Percentiles rank a stretch among this genome's conserved stretches.
Evolutionary conservation across 176 grass and related monocot species (phyloP).

Genomic region (Oryza longistaminata): DNA sequence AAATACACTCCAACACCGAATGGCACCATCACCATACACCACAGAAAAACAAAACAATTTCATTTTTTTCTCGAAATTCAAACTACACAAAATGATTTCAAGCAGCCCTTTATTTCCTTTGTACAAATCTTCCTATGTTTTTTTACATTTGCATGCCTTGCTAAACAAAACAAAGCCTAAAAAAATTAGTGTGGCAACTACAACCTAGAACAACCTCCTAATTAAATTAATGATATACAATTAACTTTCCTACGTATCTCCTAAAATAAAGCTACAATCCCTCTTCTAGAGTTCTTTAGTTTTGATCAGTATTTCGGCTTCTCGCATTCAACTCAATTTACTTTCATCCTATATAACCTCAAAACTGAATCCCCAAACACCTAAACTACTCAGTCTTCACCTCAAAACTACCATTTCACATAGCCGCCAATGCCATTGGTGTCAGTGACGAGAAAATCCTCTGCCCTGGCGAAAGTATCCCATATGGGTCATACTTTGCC

Average conservation of each 20-base stretch:
- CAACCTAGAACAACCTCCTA: neutral
- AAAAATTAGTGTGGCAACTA: neutral
- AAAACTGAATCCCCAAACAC: neutral
- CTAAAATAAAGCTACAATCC: neutral
- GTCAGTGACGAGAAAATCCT: constrained; percentile 15
- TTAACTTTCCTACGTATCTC: neutral
- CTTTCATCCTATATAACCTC: neutral
- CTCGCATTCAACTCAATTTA: neutral
- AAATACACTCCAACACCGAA: too few species aligned
- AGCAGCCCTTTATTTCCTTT: neutral
- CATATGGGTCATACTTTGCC: constrained; percentile 50
- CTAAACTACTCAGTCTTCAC: neutral
- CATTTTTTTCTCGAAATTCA: neutral
- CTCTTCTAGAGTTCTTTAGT: neutral
- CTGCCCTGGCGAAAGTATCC: constrained; percentile 43
- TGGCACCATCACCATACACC: neutral
- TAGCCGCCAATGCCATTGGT: neutral
- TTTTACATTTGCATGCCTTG: neutral
- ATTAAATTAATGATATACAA: neutral
- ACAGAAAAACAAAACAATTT: neutral
- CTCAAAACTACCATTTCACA: neutral
- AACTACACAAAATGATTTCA: neutral
- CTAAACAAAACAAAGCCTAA: neutral
- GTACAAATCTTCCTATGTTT: neutral
- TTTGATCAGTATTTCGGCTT: neutral